Base-by-base conservation (phyloP, 805 yeast genomes). In the Tetrapisispora namnaoensis region DNA sequence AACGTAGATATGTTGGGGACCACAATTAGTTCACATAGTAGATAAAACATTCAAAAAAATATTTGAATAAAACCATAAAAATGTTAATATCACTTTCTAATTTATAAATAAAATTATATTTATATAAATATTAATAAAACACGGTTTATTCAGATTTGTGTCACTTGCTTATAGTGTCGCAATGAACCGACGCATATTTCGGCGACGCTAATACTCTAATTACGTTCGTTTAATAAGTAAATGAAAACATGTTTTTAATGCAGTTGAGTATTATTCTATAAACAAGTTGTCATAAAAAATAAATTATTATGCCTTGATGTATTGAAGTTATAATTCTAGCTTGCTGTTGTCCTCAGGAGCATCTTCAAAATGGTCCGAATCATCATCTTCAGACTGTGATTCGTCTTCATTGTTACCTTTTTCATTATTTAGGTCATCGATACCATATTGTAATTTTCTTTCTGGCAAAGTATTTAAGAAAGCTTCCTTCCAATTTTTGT, bases 401-500 rank as follows among this genome's bases (percentile, higher is more conserved):
- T 17, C 44, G 2, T 17, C 37, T 20, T 7, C 18, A 18, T 6
- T 5, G 14, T 22, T 34, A 22, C 11, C 35, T 5, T 11, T 32
- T 32, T 37, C 42, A 16, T 44, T 35, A 5, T 16, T 17, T 24
- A 17, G 27, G 14, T 30, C 47, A 21, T 45, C 43, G 7, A 20
- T 28, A 38, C 38, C 37, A 14, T 37, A 27, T 32, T 61, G 63
- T 22, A 76, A 60, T 58, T 90, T 93, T 55, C 98, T 74, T 37
- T 78, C 79, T 3, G 99, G 99, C 47, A 91, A 73, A 1, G 86
- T 93, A n/a, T 75, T 72, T 62, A 89, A 91, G 62, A 93, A 89
- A 0, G 97, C 95, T 46, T 64, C 67, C 56, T 79, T 84, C 98
- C 99, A 91, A 65, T 86, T 87, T 49, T 74, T 74, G 42, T 72